These are phyloP conservation scores for Lactarius pseudohatsudake DNA, from an alignment of 768 basidiomycete species.

Conservation along the genomic window DNA sequence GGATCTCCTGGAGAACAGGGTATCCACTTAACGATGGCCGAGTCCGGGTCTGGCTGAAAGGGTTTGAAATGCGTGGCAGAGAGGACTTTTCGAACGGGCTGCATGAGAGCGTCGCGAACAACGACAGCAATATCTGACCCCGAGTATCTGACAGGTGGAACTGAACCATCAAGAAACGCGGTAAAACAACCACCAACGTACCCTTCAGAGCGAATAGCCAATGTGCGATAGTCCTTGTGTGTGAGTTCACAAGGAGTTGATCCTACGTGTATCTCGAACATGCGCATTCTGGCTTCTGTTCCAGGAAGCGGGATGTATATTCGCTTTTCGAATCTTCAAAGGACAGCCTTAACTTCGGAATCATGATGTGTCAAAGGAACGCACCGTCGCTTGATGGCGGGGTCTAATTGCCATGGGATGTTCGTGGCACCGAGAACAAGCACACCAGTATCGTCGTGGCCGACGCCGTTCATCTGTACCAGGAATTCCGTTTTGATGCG, in stretches of 20 bases:
- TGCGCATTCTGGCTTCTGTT: conserved; percentile 83
- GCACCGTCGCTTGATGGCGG: conserved; percentile 93
- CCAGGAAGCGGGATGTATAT: conserved; percentile 98
- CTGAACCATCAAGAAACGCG: not conserved
- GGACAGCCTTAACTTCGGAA: not conserved
- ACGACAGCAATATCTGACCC: conserved; percentile 94
- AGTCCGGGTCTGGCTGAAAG: conserved; percentile 38
- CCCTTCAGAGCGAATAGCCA: conserved; percentile 90
- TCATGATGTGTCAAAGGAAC: conserved; percentile 29
- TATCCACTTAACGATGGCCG: conserved; percentile 64
- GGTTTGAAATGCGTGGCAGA: conserved; percentile 93
- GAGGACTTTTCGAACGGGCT: conserved; percentile 94
- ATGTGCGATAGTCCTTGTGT: conserved; percentile 70
- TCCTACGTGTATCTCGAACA: conserved; percentile 98
- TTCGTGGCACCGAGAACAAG: conserved; percentile 97
- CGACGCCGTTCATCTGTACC: conserved; percentile 99
- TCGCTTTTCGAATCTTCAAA: conserved; percentile 85
- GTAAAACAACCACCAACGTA: conserved; percentile 33
- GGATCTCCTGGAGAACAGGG: conserved; percentile 95
- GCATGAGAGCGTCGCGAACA: conserved; percentile 97
- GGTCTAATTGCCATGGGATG: conserved; percentile 97
- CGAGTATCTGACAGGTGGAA: conserved; percentile 57
- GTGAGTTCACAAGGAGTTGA: conserved; percentile 84
- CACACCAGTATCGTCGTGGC: conserved; percentile 95
- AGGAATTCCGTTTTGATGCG: conserved; percentile 97